Conservation (phyloP, 2,329 filamentous ascomycete genomes). For the Xylaria sp. region DNA sequence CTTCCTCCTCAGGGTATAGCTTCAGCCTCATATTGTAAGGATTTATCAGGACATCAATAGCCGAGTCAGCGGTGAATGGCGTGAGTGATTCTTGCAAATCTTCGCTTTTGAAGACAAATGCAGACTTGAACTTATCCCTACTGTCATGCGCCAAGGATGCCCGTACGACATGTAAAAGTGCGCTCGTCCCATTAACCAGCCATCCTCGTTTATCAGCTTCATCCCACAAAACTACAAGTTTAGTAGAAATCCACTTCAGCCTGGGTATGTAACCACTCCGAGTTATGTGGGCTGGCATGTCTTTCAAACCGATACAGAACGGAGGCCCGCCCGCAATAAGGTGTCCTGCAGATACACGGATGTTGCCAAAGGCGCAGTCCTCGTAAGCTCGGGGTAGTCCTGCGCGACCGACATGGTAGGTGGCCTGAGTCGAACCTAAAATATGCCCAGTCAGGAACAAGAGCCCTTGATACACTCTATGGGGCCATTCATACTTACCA, state of each 20-base stretch:
- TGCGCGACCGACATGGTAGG: neutral
- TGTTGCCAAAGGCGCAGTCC: neutral
- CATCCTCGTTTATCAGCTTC: conserved; percentile 2
- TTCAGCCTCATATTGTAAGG: neutral
- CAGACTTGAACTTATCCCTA: neutral
- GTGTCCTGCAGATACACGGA: conserved; percentile 3
- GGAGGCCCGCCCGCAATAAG: neutral
- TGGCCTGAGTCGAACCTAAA: neutral
- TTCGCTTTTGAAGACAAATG: neutral
- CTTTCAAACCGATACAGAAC: neutral
- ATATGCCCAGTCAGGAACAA: neutral
- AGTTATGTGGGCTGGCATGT: neutral
- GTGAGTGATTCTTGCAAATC: neutral
- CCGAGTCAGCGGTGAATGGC: neutral
- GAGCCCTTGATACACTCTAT: neutral
- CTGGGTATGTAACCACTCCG: neutral
- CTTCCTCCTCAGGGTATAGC: neutral
- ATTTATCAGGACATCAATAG: neutral
- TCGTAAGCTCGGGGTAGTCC: neutral
- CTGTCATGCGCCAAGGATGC: conserved; percentile 10
- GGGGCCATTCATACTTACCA: neutral
- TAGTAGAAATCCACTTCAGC: neutral
- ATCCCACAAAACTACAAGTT: conserved; percentile 19
- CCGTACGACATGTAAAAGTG: conserved; percentile 9
- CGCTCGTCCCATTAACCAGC: conserved; percentile 15